phyloP scores from a whole-genome alignment of 2,329 filamentous ascomycete genomes.

The Penicillium sp. region DNA sequence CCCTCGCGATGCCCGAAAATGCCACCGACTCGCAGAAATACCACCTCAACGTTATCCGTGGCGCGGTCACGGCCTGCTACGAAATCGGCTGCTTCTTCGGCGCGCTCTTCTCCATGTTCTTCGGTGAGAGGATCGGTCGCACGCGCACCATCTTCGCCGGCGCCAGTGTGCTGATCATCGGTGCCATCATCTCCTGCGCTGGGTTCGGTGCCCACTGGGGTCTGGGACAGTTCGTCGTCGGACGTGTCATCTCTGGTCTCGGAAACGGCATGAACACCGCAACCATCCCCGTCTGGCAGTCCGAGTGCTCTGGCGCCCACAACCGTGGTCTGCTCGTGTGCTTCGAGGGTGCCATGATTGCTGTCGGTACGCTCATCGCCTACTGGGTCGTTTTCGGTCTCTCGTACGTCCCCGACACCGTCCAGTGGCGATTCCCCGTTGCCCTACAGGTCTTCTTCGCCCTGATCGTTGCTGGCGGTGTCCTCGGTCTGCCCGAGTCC shows the following conservation, averaged over 20 bases:
- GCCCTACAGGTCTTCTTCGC: constrained; percentile 54
- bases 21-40: constrained; percentile 32
- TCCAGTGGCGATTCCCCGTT: constrained; percentile 52
- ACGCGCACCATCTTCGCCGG: constrained; percentile 57
- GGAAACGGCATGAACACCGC: constrained; percentile 45
- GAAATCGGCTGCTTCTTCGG: constrained; percentile 52
- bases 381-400: constrained; percentile 44
- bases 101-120: constrained; percentile 36
- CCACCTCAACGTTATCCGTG: constrained; percentile 52
- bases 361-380: constrained; percentile 38
- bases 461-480: constrained; percentile 27
- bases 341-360: constrained; percentile 40
- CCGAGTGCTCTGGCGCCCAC: constrained; percentile 40
- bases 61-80: constrained; percentile 58
- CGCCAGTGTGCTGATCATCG: constrained; percentile 52
- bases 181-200: constrained; percentile 35
- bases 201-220: constrained; percentile 31
- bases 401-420: constrained; percentile 36
- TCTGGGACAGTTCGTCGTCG: constrained; percentile 48
- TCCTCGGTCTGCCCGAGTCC: constrained; percentile 53
- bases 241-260: constrained; percentile 44
- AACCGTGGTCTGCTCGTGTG: constrained; percentile 42
- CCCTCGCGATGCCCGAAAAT: constrained; percentile 30
- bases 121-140: constrained; percentile 38
- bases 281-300: constrained; percentile 48